Evolutionary conservation across 495 filamentous ascomycete genomes (phyloP).

Genomic region (Podospora fimiseda): DNA sequence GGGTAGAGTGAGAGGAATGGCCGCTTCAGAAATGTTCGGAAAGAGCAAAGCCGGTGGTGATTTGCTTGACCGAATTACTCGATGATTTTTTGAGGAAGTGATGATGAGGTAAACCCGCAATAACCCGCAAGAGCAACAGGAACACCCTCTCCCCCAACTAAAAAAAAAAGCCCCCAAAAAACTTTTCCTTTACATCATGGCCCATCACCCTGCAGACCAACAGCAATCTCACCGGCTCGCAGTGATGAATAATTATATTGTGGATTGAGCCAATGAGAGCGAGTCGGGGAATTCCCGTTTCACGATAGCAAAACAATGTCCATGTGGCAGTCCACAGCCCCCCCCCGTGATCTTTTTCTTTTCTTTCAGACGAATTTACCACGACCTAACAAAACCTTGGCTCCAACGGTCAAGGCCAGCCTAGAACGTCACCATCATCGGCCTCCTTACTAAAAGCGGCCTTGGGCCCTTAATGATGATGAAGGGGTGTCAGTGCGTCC

Average conservation of each 20-base stretch:
- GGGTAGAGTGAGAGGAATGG: too few species aligned
- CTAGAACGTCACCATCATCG: neutral
- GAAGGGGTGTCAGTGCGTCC: neutral
- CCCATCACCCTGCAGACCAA: too few species aligned
- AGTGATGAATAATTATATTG: too few species aligned
- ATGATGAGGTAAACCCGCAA: too few species aligned
- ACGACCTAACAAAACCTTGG: neutral
- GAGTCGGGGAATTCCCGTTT: neutral
- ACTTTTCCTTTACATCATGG: too few species aligned
- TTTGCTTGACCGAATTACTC: neutral
- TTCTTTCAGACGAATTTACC: neutral
- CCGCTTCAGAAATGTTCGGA: neutral
- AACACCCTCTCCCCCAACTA: too few species aligned
- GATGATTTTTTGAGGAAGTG: neutral
- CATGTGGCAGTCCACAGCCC: conserved; percentile 1
- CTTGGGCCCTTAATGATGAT: neutral
- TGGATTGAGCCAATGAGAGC: too few species aligned
- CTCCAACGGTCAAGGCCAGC: neutral
- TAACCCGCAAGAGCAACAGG: too few species aligned
- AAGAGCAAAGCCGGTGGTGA: conserved; percentile 8
- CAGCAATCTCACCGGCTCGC: too few species aligned
- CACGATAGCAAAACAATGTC: neutral
- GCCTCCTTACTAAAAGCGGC: conserved; percentile 1
- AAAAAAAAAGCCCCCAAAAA: too few species aligned
- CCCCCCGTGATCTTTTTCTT: neutral